phyloP scores from a whole-genome alignment of 495 filamentous ascomycete genomes.

The Pseudoneurospora amorphoporcata region DNA sequence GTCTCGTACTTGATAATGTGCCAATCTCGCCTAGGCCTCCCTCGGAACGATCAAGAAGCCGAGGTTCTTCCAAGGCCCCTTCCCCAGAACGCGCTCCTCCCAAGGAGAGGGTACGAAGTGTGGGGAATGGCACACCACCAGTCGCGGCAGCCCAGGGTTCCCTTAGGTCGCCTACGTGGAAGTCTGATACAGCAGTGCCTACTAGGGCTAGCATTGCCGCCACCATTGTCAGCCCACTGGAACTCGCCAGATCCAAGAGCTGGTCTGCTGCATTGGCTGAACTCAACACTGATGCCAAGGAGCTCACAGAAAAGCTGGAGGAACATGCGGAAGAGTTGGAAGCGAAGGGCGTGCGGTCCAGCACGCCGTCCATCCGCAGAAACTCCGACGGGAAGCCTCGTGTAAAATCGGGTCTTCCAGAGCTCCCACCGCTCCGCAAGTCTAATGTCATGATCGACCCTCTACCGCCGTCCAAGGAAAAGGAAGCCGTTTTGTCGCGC shows the following conservation, averaged over 20 bases:
- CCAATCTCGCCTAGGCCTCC: slow-evolving; percentile 82
- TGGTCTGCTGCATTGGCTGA: slow-evolving; percentile 74
- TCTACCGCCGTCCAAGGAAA: slow-evolving; percentile 90
- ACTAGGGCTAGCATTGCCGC: slow-evolving; percentile 13
- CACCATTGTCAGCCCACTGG: slow-evolving; percentile 19
- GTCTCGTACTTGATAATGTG: slow-evolving; percentile 85
- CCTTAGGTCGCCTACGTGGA: slow-evolving; percentile 38
- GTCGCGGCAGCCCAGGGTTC: slow-evolving; percentile 38
- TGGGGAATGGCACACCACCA: slow-evolving; percentile 45
- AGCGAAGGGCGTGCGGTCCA: slow-evolving; percentile 26
- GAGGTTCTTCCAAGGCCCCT: slow-evolving; percentile 36
- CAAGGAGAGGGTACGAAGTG: slow-evolving; percentile 38
- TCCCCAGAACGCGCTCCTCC: slow-evolving; percentile 47
- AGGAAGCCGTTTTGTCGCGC: slow-evolving; percentile 80
- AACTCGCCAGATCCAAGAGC: slow-evolving; percentile 60
- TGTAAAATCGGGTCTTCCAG: slow-evolving; percentile 44
- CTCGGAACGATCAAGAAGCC: slow-evolving; percentile 48
- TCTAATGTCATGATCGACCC: slow-evolving; percentile 95
- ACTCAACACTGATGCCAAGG: slow-evolving; percentile 77
- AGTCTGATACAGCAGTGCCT: slow-evolving; percentile 23
- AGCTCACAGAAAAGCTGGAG: slow-evolving; percentile 81
- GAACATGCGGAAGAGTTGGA: slow-evolving; percentile 63
- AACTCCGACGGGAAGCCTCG: slow-evolving; percentile 43
- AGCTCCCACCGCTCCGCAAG: slow-evolving; percentile 73
- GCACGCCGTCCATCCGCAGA: slow-evolving; percentile 26